phyloP scores from a whole-genome alignment of 2,329 filamentous ascomycete genomes.

The Drechmeria coniospora region DNA sequence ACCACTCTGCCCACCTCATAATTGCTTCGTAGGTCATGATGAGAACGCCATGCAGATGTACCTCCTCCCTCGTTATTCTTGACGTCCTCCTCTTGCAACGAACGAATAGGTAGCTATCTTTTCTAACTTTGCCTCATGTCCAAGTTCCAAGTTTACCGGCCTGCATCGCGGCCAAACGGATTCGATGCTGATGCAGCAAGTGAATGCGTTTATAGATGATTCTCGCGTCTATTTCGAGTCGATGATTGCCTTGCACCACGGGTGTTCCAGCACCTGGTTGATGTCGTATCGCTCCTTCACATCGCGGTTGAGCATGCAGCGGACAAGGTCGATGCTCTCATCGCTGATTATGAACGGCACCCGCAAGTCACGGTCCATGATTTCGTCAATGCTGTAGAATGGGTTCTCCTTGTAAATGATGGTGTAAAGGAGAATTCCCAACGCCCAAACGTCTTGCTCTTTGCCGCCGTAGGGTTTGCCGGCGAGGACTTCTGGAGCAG shows the following conservation, averaged over 20 bases:
- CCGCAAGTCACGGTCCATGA: slow-evolving; percentile 89
- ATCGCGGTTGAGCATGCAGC: slow-evolving; percentile 83
- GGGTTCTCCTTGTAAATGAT: slow-evolving; percentile 99
- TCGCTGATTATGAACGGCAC: slow-evolving; percentile 83
- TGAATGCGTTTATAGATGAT: no score
- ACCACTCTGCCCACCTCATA: no score
- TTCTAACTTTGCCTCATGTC: no score
- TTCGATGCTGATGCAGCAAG: no score
- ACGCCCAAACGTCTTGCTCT: slow-evolving; percentile 95
- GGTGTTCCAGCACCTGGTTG: slow-evolving; percentile 70
- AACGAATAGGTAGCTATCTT: no score
- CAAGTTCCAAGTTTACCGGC: no score
- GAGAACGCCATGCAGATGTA: background rate
- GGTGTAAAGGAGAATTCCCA: slow-evolving; percentile 93
- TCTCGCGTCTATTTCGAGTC: slow-evolving; percentile 3
- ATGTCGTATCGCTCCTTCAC: slow-evolving; percentile 75
- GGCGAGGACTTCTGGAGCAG: slow-evolving; percentile 90
- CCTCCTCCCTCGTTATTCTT: no score
- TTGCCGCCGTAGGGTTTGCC: slow-evolving; percentile 86
- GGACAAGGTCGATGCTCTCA: slow-evolving; percentile 81
- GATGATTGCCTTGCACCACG: slow-evolving; percentile 50
- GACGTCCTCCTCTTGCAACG: no score
- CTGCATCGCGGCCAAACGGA: no score
- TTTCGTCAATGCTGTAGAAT: slow-evolving; percentile 97
- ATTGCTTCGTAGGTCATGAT: no score